Base-by-base conservation (phyloP, 2,329 filamentous ascomycete genomes). In the Diplodia seriata region DNA sequence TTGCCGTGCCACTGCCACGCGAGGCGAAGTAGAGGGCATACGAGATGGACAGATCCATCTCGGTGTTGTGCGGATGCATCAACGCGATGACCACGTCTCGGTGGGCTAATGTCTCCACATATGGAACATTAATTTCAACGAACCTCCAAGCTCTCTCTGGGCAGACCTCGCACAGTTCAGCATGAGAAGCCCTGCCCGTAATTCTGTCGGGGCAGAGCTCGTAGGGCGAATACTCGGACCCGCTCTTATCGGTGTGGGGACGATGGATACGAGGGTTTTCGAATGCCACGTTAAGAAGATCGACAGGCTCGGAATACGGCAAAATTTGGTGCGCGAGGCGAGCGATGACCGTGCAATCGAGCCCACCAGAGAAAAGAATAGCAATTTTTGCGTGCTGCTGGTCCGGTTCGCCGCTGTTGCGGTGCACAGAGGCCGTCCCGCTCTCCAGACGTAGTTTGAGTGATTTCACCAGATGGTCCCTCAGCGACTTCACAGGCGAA, bases 21-120 rank as follows among this genome's bases (percentile, higher is more conserved):
- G 94, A 90, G 6, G 95, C 93, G 81, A 99, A 99, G 78, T 97
- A 98, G n/a, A 99, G 84, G 0, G 95, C 95, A 73, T 87, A 90
- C 0, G 92, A 91, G 73, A 99, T 99, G 3, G 95, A 99, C 0
- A 99, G 84, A 74, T 99, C 95, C 95, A 99, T 99, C 79, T 99
- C 95, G 0, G 95, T 99, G 72, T 97, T 94, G 79, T 99, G 95
- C 0, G 95, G 95, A 72, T 91, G 85, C 77, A 99, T 97, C 20
- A 99, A 83, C 2, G 87, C 85, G 47, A 94, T 86, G 23, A 99
- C 86, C 31, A 85, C 85, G 3, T 85, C 74, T 70, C 92, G 88
- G 73, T 97, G 91, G 2, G 85, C 83, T 53, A 89, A 76, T 0
- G 90, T 91, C 73, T 96, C 91, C 6, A 83, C 76, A 76, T 94